phyloP scores from a whole-genome alignment of 1,139 yeast genomes.

The Sugiyamaella pinicola region DNA sequence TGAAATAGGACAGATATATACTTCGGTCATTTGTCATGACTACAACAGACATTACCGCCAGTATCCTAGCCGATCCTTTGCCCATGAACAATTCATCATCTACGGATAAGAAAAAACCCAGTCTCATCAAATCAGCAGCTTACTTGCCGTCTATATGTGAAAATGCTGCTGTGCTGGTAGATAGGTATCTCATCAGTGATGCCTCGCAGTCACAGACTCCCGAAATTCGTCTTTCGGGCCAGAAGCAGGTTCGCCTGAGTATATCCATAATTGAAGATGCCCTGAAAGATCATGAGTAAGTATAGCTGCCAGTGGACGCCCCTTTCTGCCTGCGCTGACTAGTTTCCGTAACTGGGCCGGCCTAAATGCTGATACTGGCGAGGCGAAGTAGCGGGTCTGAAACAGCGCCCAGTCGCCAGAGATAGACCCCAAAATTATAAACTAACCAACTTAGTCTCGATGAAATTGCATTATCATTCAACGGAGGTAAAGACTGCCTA shows the following conservation, averaged over 20 bases:
- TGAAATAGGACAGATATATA: too few species aligned
- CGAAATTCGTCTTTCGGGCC: slow-evolving; percentile 34
- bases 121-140: not conserved
- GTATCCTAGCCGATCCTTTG: not conserved
- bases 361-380: too few species aligned
- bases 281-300: slow-evolving; percentile 40
- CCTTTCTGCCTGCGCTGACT: too few species aligned
- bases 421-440: not conserved
- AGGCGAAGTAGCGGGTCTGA: not conserved
- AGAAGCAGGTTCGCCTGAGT: slow-evolving; percentile 40
- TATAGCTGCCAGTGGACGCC: too few species aligned
- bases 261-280: slow-evolving; percentile 41
- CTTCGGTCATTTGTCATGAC: slow-evolving; percentile 2
- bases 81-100: slow-evolving; percentile 3
- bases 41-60: not conserved
- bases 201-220: slow-evolving; percentile 22
- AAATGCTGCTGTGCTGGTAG: slow-evolving; percentile 26
- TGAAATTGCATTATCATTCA: slow-evolving; percentile 74
- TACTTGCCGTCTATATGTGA: slow-evolving; percentile 23
- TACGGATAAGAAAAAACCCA: not conserved
- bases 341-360: not conserved
- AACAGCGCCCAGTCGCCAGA: not conserved
- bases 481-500: slow-evolving; percentile 90
- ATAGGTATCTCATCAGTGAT: slow-evolving; percentile 28
- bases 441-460: slow-evolving; percentile 40